Conservation (phyloP, 371 early-diverging fungal species). For the Syncephalastrum monosporum region DNA sequence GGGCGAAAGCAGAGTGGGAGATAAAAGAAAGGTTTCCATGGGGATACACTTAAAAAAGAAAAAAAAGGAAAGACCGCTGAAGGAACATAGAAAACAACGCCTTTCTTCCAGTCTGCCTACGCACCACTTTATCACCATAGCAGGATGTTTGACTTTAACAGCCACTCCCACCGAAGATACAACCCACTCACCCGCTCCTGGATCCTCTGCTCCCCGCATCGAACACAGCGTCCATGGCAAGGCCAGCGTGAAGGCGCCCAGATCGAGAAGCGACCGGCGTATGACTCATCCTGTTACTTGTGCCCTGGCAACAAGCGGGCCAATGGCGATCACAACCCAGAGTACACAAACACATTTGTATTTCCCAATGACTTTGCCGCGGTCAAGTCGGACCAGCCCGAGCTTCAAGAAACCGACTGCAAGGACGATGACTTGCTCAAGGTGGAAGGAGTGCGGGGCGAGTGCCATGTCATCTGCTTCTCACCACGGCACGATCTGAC, state of each 20-base stretch:
- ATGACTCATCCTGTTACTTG: conserved; percentile 84
- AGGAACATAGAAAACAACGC: no score
- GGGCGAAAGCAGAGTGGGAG: not conserved
- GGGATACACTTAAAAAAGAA: not conserved
- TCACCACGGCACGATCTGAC: conserved; percentile 87
- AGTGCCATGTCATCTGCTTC: conserved; percentile 89
- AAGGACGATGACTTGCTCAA: conserved; percentile 50
- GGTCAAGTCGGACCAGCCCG: conserved; percentile 67
- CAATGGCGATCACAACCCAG: conserved; percentile 72
- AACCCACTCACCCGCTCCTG: conserved; percentile 88
- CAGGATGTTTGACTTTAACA: conserved; percentile 33
- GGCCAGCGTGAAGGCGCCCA: conserved; percentile 66
- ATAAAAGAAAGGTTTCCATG: not conserved
- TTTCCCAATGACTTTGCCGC: conserved; percentile 94
- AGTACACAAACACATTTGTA: conserved; percentile 71
- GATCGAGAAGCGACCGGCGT: conserved; percentile 50
- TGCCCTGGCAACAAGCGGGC: conserved; percentile 86
- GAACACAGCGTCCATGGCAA: conserved; percentile 93
- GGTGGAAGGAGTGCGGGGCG: conserved; percentile 74
- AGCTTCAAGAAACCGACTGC: conserved; percentile 14
- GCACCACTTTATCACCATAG: not conserved
- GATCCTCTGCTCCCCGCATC: conserved; percentile 94
- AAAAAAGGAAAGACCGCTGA: no score
- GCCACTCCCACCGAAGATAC: conserved; percentile 82
- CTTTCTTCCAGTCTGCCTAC: not conserved